A percentile compares a stretch with the other conserved stretches of the same genome.
Evolutionary conservation across 495 filamentous ascomycete species (phyloP).

Genomic region (Lentithecium fluviatile): DNA sequence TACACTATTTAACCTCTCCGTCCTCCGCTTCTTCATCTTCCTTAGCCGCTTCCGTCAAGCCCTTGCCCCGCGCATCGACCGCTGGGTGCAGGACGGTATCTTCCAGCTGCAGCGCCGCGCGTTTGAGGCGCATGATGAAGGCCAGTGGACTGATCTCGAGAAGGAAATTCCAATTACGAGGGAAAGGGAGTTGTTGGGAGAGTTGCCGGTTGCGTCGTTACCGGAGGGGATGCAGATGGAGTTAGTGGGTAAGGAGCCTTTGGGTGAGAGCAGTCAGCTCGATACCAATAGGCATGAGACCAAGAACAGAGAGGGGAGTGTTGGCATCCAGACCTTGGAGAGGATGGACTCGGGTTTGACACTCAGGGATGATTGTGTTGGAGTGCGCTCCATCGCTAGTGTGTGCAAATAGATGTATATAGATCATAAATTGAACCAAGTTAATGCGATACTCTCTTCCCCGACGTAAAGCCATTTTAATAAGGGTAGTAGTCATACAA

Average conservation of each 20-base stretch:
- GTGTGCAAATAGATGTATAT: not conserved
- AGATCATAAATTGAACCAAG: not conserved
- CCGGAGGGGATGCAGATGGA: too few species aligned
- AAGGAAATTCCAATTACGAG: conserved; percentile 5
- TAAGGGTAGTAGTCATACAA: too few species aligned
- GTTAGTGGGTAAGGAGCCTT: too few species aligned
- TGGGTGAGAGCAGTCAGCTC: too few species aligned
- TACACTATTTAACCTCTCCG: not conserved
- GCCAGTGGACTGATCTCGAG: conserved; percentile 5
- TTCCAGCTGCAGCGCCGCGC: conserved; percentile 18
- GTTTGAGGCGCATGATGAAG: conserved; percentile 2
- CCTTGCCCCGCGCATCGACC: conserved; percentile 2
- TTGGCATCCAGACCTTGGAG: too few species aligned
- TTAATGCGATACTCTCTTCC: too few species aligned
- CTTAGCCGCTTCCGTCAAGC: not conserved
- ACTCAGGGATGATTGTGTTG: too few species aligned
- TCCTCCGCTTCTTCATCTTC: conserved; percentile 7
- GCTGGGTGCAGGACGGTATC: conserved; percentile 10
- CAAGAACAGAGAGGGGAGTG: too few species aligned
- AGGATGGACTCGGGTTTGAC: too few species aligned
- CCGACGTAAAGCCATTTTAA: too few species aligned
- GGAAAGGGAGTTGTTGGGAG: not conserved
- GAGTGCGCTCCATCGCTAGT: too few species aligned
- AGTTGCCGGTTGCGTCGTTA: not conserved
- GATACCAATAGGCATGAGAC: too few species aligned